These are phyloP conservation scores for Pyrenophora seminiperda DNA, from an alignment of 2,329 filamentous ascomycete genomes.

Conservation along the genomic window DNA sequence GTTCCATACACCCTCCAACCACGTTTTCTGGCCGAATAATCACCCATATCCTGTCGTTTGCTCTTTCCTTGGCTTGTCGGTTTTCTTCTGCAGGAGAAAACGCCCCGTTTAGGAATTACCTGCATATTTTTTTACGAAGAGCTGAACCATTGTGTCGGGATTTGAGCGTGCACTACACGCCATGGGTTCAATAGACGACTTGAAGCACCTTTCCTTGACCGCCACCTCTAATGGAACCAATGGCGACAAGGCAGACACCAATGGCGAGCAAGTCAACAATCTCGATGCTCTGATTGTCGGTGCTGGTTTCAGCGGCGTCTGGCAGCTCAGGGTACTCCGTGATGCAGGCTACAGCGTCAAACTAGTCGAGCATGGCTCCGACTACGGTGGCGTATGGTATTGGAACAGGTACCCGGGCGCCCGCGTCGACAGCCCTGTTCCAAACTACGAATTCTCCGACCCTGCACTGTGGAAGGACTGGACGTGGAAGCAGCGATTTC, in stretches of 20 bases:
- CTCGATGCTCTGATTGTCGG: slow-evolving; percentile 36
- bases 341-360: slow-evolving; percentile 31
- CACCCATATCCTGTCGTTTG: too few species aligned
- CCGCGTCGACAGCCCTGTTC: slow-evolving; percentile 30
- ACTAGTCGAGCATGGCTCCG: slow-evolving; percentile 25
- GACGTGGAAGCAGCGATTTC: slow-evolving; percentile 28
- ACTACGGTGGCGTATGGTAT: slow-evolving; percentile 35
- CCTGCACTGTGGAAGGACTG: slow-evolving; percentile 26
- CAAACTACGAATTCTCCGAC: slow-evolving; percentile 32
- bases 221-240: background rate
- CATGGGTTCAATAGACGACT: slow-evolving; percentile 11
- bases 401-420: slow-evolving; percentile 40
- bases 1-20: too few species aligned
- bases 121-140: too few species aligned
- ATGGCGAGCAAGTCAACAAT: slow-evolving; percentile 4
- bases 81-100: too few species aligned
- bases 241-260: background rate
- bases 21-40: too few species aligned
- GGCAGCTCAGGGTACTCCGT: slow-evolving; percentile 32
- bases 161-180: too few species aligned
- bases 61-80: too few species aligned
- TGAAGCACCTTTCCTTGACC: background rate
- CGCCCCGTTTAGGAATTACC: too few species aligned
- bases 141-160: background rate
- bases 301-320: slow-evolving; percentile 37